Evolutionary conservation across 139 green algal genomes (phyloP).

Genomic region (Desmodesmus armatus): DNA sequence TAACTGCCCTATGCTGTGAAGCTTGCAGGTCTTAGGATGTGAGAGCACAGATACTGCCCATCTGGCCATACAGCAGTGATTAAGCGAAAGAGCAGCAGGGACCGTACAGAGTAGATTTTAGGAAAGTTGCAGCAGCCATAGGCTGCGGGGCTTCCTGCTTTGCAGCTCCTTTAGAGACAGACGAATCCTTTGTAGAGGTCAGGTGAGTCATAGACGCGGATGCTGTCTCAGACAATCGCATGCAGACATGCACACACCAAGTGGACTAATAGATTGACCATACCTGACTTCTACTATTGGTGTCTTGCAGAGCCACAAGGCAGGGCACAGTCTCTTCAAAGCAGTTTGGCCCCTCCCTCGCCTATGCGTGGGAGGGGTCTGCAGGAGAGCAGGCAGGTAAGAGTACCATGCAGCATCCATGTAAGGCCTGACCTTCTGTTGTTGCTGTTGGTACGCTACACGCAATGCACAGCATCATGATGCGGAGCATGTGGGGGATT

Average conservation of each 20-base stretch:
- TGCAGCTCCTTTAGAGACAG: background rate
- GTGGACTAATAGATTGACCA: background rate
- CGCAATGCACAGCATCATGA: background rate
- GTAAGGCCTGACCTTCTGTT: background rate
- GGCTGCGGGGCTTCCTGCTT: constrained; percentile 14
- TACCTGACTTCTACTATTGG: background rate
- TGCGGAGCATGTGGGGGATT: background rate
- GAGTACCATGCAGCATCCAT: background rate
- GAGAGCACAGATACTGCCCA: background rate
- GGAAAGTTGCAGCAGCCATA: too few relatives aligned
- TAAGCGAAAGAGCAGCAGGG: background rate
- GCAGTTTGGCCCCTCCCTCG: background rate
- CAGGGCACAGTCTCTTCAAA: background rate
- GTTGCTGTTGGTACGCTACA: background rate
- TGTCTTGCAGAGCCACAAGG: background rate
- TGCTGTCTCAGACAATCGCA: background rate
- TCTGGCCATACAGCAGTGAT: background rate
- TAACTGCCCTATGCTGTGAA: background rate
- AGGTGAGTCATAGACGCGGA: background rate
- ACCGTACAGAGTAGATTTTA: background rate
- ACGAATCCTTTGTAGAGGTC: background rate
- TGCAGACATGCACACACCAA: background rate
- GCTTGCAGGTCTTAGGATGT: background rate
- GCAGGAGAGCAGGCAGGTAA: background rate
- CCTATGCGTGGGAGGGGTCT: background rate